Conservation (phyloP, 257 asterid species). For the Jasminum sambac region DNA sequence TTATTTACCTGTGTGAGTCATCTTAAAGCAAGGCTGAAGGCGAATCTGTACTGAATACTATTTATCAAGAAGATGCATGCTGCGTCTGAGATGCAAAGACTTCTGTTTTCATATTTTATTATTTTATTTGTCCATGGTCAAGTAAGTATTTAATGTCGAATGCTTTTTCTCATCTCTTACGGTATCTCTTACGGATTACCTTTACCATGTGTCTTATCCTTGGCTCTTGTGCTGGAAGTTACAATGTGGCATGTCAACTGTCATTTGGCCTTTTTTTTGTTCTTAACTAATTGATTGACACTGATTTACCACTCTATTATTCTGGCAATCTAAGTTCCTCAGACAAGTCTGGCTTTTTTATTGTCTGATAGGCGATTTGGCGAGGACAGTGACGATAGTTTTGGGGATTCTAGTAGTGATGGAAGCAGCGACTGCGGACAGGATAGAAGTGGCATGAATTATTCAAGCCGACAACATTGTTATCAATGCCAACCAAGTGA, state of each 20-base stretch:
- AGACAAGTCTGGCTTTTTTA: conserved; percentile 13
- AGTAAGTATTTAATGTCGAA: background rate
- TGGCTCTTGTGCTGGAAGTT: background rate
- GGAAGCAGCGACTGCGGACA: conserved; percentile 90
- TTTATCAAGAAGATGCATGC: background rate
- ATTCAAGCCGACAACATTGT: conserved; percentile 37
- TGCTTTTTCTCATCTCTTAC: background rate
- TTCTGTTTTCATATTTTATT: background rate
- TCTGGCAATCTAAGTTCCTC: background rate
- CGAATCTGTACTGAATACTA: too few species aligned
- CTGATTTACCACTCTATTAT: background rate
- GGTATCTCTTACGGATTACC: background rate
- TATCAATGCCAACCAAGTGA: conserved; percentile 32
- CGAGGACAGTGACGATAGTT: conserved; percentile 82
- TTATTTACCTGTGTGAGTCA: background rate
- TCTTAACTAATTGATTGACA: background rate
- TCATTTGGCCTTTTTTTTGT: background rate
- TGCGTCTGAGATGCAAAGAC: background rate
- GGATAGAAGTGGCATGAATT: conserved; percentile 52
- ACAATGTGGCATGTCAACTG: background rate
- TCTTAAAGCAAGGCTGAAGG: too few species aligned
- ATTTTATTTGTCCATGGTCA: background rate
- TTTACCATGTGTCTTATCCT: background rate
- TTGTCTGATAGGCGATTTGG: conserved; percentile 56
- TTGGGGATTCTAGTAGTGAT: conserved; percentile 87